Base-by-base conservation (phyloP, 2,329 filamentous ascomycete genomes). In the Thyridium curvatum region DNA sequence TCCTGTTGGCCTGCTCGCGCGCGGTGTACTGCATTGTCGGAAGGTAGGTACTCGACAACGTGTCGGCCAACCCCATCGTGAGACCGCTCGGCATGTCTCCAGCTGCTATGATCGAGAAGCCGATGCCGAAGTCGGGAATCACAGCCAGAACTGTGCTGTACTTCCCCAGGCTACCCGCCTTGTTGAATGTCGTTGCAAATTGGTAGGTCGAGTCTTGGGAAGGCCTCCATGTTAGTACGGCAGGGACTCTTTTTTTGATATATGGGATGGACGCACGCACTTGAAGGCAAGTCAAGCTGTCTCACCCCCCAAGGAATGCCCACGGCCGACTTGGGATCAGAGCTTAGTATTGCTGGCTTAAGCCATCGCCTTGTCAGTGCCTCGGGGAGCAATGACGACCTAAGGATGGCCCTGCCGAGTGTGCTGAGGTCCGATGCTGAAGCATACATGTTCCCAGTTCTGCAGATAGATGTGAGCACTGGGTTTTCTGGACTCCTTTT, bases 281-380 rank as follows among this genome's bases (percentile, higher is more conserved):
- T 49, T 15, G 45, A 32, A 14, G 40, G 44, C 14, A 60, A 32
- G 6, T 48, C 39, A 9, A 60, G 40, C 4, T 52, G 54, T 1
- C 57, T 45, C 7, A 60, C 50, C 2, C 58, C 58, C 57, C 58
- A 60, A 5, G 57, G 58, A 41, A 54, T 54, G 0, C 58, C 58
- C 3, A 60, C 51, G 0, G 44, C 39, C 0, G 54, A 52, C 6
- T 40, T 46, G 2, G 51, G 49, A 29, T 60, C 58, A 0, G 58
- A 58, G 29, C 50, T 54, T 15, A 55, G 58, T 9, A 47, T 50
- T 2, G 50, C 47, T 0, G 57, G 57, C 18, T 55, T 53, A 5
- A 61, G 43, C 58, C 58, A 61, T 12, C 58, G 54, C 6, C 52
- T 45, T 4, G 58, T 61, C 38, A 56, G 45, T 15, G 54, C 42